Evolutionary conservation across 495 filamentous ascomycete species (phyloP), one percentile per base, ranked within the genome.

Genomic region (Podospora sp.): DNA sequence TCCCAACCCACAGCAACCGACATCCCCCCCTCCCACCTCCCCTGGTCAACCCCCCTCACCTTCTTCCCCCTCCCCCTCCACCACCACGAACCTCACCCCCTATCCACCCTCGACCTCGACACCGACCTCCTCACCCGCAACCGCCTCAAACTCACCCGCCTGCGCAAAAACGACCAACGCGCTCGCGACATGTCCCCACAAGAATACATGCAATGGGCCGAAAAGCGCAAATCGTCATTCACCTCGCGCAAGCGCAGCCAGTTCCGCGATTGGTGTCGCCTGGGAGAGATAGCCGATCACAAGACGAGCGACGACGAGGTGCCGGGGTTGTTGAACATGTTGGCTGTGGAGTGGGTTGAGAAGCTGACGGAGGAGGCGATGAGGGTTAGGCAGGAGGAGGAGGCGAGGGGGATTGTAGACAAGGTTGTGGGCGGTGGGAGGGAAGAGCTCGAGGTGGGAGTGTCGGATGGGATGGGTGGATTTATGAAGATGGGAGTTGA

Each of bases 301-400:
- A 57, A 26, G 22, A 21, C 22, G 53, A 57, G 20, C 6, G 53
- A 57, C 16, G 53, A 57, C 40, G 40, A 46, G 21, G 53, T 57
- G 20, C 53, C 21, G 2, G 53, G 53, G 2, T 26, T 57, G 4
- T 21, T 57, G 53, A 27, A 27, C n/a, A 9, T 57, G 11, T 27
- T 57, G 22, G 53, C 26, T 6, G 26, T 24, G 6, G 53, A 57
- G 53, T 24, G n/a, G 22, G 53, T 57, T 6, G 22, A 57, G 53
- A 14, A 14, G 22, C 12, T 57, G 22, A 57, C 53, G 6, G 53
- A 57, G 53, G 53, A 57, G 53, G 53, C 53, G 21, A 24, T 57
- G 53, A 24, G 21, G 20, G 26, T 57, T 14, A 57, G 22, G 21
- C 7, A 21, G 53, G 22, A 57, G 53, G 53, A 57, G 21, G 53